Conservation (phyloP, 2,329 filamentous ascomycete genomes). For the Epicoccum sorghinum region DNA sequence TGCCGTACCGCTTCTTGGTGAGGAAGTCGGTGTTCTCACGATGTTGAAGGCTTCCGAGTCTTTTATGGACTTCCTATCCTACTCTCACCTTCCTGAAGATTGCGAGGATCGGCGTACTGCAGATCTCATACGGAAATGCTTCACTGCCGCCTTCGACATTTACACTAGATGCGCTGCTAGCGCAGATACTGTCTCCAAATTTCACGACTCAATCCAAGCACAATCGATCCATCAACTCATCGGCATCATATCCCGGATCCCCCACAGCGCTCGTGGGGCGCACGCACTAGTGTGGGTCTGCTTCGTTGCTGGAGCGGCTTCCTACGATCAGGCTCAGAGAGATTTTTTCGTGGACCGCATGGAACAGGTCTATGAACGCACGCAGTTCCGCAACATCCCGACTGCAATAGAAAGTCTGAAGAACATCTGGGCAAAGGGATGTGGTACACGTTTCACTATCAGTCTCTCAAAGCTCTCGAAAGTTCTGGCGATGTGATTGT, state of each 20-base stretch:
- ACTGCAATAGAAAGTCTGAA: conserved; percentile 18
- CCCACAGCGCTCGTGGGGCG: conserved; percentile 16
- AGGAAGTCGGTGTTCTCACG: conserved; percentile 14
- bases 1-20: conserved; percentile 23
- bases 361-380: conserved; percentile 20
- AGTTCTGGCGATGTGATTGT: conserved; percentile 24
- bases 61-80: conserved; percentile 20
- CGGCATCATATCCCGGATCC: conserved; percentile 12
- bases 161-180: conserved; percentile 21
- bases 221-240: conserved; percentile 18
- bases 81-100: conserved; percentile 11
- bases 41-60: conserved; percentile 15
- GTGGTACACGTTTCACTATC: conserved; percentile 17
- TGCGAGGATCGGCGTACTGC: conserved; percentile 15
- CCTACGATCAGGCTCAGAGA: conserved; percentile 18
- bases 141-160: conserved; percentile 20
- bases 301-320: conserved; percentile 27
- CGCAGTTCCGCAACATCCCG: conserved; percentile 27
- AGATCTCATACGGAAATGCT: conserved; percentile 22
- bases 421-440: conserved; percentile 18
- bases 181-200: background rate
- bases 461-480: conserved; percentile 17
- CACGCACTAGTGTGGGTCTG: conserved; percentile 30
- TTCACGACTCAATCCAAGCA: conserved; percentile 4
- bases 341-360: conserved; percentile 23